Evolutionary conservation across 176 grass and related monocot species (phyloP).

Genomic region (Tillandsia leiboldiana): DNA sequence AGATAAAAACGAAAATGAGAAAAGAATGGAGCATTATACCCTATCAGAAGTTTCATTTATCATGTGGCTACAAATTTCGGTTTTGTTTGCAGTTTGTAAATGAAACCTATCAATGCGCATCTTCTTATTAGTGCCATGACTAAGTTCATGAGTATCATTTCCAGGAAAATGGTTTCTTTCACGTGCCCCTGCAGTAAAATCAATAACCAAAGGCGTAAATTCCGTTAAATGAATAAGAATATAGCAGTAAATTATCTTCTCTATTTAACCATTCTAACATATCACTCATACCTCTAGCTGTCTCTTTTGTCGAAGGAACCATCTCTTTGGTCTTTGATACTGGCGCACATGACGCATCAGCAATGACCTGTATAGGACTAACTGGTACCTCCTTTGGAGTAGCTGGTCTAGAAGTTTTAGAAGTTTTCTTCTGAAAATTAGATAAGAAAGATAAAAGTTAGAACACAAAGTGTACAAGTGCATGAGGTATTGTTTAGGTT

Average conservation of each 20-base stretch:
- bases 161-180: slow-evolving; percentile 21
- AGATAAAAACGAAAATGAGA: slow-evolving; percentile 4
- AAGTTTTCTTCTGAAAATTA: slow-evolving; percentile 18
- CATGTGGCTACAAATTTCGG: slow-evolving; percentile 13
- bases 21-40: slow-evolving; percentile 27
- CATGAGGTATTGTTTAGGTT: background rate
- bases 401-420: slow-evolving; percentile 21
- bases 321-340: slow-evolving; percentile 20
- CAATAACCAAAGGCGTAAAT: background rate
- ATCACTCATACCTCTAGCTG: slow-evolving; percentile 29
- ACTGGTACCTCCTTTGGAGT: slow-evolving; percentile 19
- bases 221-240: slow-evolving; percentile 16
- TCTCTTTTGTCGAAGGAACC: slow-evolving; percentile 21
- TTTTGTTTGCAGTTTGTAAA: slow-evolving; percentile 29
- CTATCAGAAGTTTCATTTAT: slow-evolving; percentile 24
- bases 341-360: slow-evolving; percentile 6
- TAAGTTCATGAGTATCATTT: slow-evolving; percentile 22
- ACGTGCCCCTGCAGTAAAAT: slow-evolving; percentile 21
- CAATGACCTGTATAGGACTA: slow-evolving; percentile 25
- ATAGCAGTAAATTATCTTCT: slow-evolving; percentile 3
- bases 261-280: slow-evolving; percentile 13
- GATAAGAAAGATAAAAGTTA: background rate
- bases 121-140: slow-evolving; percentile 26
- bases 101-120: slow-evolving; percentile 22
- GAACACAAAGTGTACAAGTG: background rate